A percentile compares a stretch with the other conserved stretches of the same genome.
These are phyloP conservation scores for Sporothrix pallida DNA, from an alignment of 2,329 filamentous ascomycete genomes.

Conservation along the genomic window DNA sequence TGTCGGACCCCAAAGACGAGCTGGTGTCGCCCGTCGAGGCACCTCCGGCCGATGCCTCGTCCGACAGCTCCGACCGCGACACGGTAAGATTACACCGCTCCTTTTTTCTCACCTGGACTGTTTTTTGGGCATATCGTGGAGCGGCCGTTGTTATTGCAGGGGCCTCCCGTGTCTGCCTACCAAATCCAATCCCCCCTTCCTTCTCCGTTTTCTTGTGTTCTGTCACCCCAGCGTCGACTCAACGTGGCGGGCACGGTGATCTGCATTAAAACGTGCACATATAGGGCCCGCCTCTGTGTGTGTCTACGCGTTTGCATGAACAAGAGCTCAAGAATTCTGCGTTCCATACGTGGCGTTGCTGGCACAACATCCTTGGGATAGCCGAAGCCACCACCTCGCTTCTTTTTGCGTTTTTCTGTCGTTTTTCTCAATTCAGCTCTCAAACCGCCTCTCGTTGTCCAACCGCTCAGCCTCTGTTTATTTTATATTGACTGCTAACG, in stretches of 20 bases:
- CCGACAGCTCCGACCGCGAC: slow-evolving; percentile 35
- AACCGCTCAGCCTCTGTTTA: slow-evolving; percentile 5
- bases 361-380: neutral
- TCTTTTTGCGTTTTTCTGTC: neutral
- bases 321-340: slow-evolving; percentile 10
- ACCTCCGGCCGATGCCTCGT: slow-evolving; percentile 11
- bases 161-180: slow-evolving; percentile 1
- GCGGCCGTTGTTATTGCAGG: slow-evolving; percentile 7
- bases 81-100: slow-evolving; percentile 34
- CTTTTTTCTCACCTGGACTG: neutral
- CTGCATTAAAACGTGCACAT: slow-evolving; percentile 29
- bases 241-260: slow-evolving; percentile 24
- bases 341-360: slow-evolving; percentile 30
- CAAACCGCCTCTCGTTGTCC: neutral
- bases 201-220: slow-evolving; percentile 6
- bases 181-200: neutral
- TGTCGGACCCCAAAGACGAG: slow-evolving; percentile 36
- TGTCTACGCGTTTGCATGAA: slow-evolving; percentile 29
- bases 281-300: slow-evolving; percentile 1
- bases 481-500: slow-evolving; percentile 28
- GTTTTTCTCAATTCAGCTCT: neutral
- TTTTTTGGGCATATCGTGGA: slow-evolving; percentile 13
- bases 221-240: slow-evolving; percentile 9
- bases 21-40: slow-evolving; percentile 27
- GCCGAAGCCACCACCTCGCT: slow-evolving; percentile 26